phyloP scores from a whole-genome alignment of 345 rosid genomes.

The Salix viminalis region DNA sequence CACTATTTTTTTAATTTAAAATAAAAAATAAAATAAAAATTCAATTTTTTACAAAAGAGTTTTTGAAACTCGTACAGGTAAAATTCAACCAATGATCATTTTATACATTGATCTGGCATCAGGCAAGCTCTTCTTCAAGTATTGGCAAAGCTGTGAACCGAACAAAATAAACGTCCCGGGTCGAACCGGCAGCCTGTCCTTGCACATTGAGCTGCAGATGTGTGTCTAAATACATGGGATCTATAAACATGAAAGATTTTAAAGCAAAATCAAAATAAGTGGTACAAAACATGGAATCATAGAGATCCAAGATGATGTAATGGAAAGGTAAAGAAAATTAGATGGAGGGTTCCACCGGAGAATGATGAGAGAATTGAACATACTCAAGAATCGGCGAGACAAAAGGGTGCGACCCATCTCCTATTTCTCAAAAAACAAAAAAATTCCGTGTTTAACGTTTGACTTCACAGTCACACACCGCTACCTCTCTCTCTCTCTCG shows the following conservation, averaged over 20 bases:
- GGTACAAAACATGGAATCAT: background rate
- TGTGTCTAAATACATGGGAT: background rate
- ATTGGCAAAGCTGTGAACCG: background rate
- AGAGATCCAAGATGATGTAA: conserved; percentile 22
- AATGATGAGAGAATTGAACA: conserved; percentile 71
- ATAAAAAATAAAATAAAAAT: too few species aligned
- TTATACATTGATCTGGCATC: too few species aligned
- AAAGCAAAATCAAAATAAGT: background rate
- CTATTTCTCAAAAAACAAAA: background rate
- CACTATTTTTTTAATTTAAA: too few species aligned
- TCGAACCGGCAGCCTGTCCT: background rate
- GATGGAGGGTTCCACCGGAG: conserved; percentile 41
- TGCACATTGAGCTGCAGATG: background rate
- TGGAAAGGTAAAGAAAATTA: conserved; percentile 7
- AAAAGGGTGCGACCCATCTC: conserved; percentile 19
- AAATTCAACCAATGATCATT: too few species aligned
- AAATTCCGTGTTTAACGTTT: conserved; percentile 15
- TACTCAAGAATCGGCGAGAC: conserved; percentile 19
- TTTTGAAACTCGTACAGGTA: background rate
- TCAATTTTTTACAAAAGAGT: too few species aligned
- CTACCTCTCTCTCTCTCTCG: background rate
- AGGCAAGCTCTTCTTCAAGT: too few species aligned
- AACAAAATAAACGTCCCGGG: background rate
- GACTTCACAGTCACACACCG: conserved; percentile 23
- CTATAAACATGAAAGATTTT: background rate